A percentile compares a stretch with the other conserved stretches of the same genome.
Evolutionary conservation across 2,329 filamentous ascomycete species (phyloP).

Genomic region (Ceratocystiopsis minuta): DNA sequence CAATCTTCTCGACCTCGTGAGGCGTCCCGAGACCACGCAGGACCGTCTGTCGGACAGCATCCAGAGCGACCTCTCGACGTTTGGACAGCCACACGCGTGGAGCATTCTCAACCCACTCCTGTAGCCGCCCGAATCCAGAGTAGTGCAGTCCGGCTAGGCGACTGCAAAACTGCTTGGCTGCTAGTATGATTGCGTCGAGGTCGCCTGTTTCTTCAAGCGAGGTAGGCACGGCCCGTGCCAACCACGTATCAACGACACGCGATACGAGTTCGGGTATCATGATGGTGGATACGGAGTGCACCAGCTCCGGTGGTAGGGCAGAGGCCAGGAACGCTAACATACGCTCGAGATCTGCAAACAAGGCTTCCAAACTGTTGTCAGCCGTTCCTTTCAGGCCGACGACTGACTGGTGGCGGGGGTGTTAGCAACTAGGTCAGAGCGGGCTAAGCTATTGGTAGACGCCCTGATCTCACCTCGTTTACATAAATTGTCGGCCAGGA

Average conservation of each 20-base stretch:
- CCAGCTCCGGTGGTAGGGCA: slow-evolving; percentile 33
- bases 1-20: slow-evolving; percentile 62
- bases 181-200: slow-evolving; percentile 54
- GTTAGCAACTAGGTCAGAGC: not conserved
- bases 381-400: slow-evolving; percentile 25
- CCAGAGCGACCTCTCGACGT: slow-evolving; percentile 62
- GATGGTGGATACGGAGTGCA: slow-evolving; percentile 43
- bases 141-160: slow-evolving; percentile 45
- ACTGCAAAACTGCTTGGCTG: slow-evolving; percentile 45
- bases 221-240: slow-evolving; percentile 58
- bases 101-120: slow-evolving; percentile 64
- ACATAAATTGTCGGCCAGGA: slow-evolving; percentile 22
- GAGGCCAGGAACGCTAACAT: slow-evolving; percentile 33
- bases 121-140: slow-evolving; percentile 42
- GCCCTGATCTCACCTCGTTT: slow-evolving; percentile 18
- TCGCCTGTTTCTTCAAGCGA: slow-evolving; percentile 50
- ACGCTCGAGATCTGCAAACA: slow-evolving; percentile 35
- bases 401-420: slow-evolving; percentile 12
- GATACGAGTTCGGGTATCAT: slow-evolving; percentile 54
- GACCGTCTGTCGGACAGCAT: slow-evolving; percentile 53
- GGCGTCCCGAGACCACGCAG: slow-evolving; percentile 44
- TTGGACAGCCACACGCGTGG: slow-evolving; percentile 74
- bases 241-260: slow-evolving; percentile 53
- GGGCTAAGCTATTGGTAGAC: too few species aligned
- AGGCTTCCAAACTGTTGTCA: slow-evolving; percentile 26